Conservation (phyloP, 148 eudicot genomes). For the Chenopodium berlandieri region DNA sequence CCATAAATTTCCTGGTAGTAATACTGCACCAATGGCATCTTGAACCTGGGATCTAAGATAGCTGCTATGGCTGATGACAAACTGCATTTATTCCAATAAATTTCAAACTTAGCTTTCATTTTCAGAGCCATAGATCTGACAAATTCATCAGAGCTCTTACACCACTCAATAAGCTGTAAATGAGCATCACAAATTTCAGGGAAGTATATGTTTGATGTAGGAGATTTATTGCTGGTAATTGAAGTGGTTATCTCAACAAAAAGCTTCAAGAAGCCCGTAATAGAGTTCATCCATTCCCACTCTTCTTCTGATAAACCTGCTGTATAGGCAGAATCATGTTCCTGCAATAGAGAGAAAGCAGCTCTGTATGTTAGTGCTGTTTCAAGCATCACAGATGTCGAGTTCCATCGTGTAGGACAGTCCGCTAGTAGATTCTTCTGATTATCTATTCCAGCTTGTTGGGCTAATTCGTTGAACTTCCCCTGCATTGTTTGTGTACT, state of each 20-base stretch:
- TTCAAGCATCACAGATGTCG: conserved; percentile 86
- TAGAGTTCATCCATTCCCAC: conserved; percentile 75
- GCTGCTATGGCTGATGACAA: conserved; percentile 82
- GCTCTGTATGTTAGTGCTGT: conserved; percentile 66
- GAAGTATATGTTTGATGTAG: conserved; percentile 82
- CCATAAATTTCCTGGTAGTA: conserved; percentile 79
- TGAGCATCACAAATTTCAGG: conserved; percentile 85
- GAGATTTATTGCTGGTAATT: conserved; percentile 52
- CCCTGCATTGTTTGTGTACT: conserved; percentile 65
- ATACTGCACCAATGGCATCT: conserved; percentile 92
- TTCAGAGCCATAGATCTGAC: conserved; percentile 64
- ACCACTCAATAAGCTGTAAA: conserved; percentile 77
- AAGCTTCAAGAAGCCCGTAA: conserved; percentile 65
- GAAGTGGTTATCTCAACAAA: conserved; percentile 65
- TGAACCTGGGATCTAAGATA: conserved; percentile 87
- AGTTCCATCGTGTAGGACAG: conserved; percentile 66
- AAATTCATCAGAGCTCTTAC: conserved; percentile 72
- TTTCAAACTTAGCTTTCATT: conserved; percentile 74
- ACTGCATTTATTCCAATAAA: conserved; percentile 77
- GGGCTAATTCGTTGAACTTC: conserved; percentile 76
- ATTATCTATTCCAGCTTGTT: conserved; percentile 60
- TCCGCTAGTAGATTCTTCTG: conserved; percentile 62
- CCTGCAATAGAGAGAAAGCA: conserved; percentile 63
- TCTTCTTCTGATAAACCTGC: conserved; percentile 57
- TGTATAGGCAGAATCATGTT: conserved; percentile 62